Evolutionary conservation across 345 rosid species (phyloP), one percentile per base, ranked within the genome.

Genomic region (Pugionium cornutum): DNA sequence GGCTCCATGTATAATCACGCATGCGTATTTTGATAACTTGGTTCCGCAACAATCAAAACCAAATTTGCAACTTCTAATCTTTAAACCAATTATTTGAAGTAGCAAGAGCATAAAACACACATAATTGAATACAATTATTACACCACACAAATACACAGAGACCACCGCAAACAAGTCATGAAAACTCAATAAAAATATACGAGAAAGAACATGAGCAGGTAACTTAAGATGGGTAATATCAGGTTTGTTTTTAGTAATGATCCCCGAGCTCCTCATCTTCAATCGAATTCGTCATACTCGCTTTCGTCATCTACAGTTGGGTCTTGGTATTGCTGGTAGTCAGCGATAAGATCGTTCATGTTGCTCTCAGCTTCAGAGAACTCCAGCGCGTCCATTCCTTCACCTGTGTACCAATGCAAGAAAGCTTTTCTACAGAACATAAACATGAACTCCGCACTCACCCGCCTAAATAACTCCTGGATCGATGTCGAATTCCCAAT

Each of bases 341-440:
- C 95, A 0, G 95, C 83, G 32, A 85, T 87, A 46, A 87, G 72
- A 74, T 87, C 90, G 50, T 83, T 87, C 95, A 87, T 83, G 77
- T 87, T 85, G 67, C 94, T 83, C n/a, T n/a, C n/a, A n/a, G n/a
- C 91, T 72, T 86, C 92, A 1, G 92, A 84, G 44, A 84, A 84
- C 73, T 86, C 92, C 92, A 86, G 84, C 76, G 84, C 92, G 35
- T 86, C 92, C 92, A 84, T 86, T 1, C 92, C 92, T 56, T 86
- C 91, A 6, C n/a, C n/a, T n/a, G n/a, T n/a, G n/a, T n/a, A n/a
- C n/a, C n/a, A n/a, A n/a, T n/a, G n/a, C n/a, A n/a, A 82, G 85
- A 86, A 86, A 75, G 88, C 91, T 80, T 87, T 87, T 80, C 94
- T 84, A 56, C 94, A 80, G 74, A 87, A 87, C 94, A 87, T 87